phyloP scores from a whole-genome alignment of 148 eudicot genomes.

The Limonium bicolor region DNA sequence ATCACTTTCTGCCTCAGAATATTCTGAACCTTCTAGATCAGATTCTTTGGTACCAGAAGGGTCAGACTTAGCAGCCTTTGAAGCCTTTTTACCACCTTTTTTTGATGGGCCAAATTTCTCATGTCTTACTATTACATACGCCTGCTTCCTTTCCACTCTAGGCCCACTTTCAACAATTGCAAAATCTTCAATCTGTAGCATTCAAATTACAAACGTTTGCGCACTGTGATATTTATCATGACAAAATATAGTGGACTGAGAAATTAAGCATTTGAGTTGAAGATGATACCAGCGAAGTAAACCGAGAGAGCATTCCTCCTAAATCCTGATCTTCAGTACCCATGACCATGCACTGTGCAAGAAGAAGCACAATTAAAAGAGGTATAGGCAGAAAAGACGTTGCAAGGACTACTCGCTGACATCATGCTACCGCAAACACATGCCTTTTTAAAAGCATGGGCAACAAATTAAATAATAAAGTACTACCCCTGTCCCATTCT shows the following conservation, averaged over 20 bases:
- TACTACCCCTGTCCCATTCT: too few species aligned
- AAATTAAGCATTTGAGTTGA: not conserved
- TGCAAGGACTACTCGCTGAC: too few species aligned
- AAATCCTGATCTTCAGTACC: conserved; percentile 30
- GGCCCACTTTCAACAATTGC: conserved; percentile 52
- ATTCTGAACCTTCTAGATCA: conserved; percentile 7
- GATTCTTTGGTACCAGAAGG: not conserved
- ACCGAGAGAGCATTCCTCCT: conserved; percentile 27
- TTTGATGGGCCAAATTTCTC: conserved; percentile 56
- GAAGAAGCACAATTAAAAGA: too few species aligned
- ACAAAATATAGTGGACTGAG: not conserved
- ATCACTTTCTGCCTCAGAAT: conserved; percentile 14
- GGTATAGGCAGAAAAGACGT: too few species aligned
- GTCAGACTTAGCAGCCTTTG: conserved; percentile 2
- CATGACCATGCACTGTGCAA: conserved; percentile 37
- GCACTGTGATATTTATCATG: not conserved
- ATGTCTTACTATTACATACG: conserved; percentile 49
- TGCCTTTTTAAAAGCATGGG: too few species aligned
- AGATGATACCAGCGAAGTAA: conserved; percentile 33
- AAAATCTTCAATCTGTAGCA: conserved; percentile 53
- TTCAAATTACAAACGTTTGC: too few species aligned
- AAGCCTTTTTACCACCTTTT: conserved; percentile 41
- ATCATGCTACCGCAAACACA: too few species aligned
- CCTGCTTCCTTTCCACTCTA: conserved; percentile 35
- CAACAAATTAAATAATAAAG: too few species aligned